Evolutionary conservation across 306 rosid genomes (phyloP), one percentile per base, ranked within the genome.

Genomic region (Hippophae rhamnoides): DNA sequence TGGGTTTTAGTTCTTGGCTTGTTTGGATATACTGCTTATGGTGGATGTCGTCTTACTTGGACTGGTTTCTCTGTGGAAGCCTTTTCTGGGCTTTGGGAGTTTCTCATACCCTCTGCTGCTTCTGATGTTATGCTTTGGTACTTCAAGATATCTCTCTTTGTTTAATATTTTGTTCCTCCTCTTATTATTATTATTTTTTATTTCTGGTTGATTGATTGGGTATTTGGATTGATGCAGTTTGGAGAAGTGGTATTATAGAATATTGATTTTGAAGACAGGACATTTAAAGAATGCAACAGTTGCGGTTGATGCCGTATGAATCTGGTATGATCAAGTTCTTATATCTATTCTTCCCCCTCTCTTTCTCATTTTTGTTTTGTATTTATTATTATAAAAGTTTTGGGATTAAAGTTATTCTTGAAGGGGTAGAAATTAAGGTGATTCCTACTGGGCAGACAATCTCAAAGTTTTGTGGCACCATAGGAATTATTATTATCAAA

Each of bases 101-200:
- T 82, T 41, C 57, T 75, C 2, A 82, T 75, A 60, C 87, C 86
- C 46, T 90, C 97, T 8, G 81, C 82, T 60, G 67, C 94, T 63
- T 73, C 95, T 18, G 97, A 95, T 0, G 68, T 90, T 71, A 90
- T 90, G 94, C 77, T 90, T 7, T 90, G 95, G 95, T 84, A 45
- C 38, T 31, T 31, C 5, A 31, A 31, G 23, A 18, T 18, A 18
- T 18, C 23, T 18, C 38, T 31, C 38, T 31, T 31, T 31, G 38
- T 31, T 31, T 31, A 31, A 31, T 31, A 31, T 31, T 31, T 31
- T 31, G 5, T 31, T 31, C 4, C 5, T 31, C 38, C 2, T 31
- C 0, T 18, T 18, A 18, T 18, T 18, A 18, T 18, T 18, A 18
- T 18, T 18, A 18, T 18, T 18, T 0, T 18, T 18, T 18, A 52